Evolutionary conservation across 495 filamentous ascomycete species (phyloP), one percentile per base, ranked within the genome.

Genomic region (Pseudotulostoma volvatum): DNA sequence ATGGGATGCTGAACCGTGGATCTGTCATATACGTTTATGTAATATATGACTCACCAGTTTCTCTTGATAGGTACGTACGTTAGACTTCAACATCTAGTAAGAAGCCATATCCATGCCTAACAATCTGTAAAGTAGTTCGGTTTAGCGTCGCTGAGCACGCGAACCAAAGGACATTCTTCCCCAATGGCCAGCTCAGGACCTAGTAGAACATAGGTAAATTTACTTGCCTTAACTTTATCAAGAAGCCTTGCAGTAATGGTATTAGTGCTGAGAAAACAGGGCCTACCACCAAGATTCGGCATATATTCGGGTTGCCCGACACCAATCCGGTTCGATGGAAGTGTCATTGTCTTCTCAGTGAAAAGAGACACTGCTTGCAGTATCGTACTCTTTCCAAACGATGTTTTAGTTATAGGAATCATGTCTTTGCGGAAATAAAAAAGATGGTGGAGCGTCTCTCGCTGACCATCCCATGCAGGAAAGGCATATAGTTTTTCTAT

Each of bases 331-430:
- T 41, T 31, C 18, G 32, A 40, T 21, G 43, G 43, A 21, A 45
- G 32, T 33, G 36, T 45, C 18, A 45, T 36, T 17, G 38, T 33
- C 35, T 34, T 25, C 21, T 18, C 38, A 34, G 32, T 16, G 23
- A 45, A 39, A 13, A 45, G 34, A 19, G 28, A 39, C 18, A 39
- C 31, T 35, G 38, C 35, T 20, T 41, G 38, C 15, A 41, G 36
- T 35, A 45, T 45, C 21, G 41, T 34, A 30, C 38, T 37, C 18
- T 41, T 41, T 31, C 43, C 43, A 30, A 45, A 45, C 18, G 31
- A 45, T 21, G 38, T 41, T 33, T 45, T 41, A 18, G 38, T 38
- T 25, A 35, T 39, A 21, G 41, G 38, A 39, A 45, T 39, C 23
- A 45, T 18, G 23, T 45, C 43, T 25, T 34, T 31, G 13, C 39